A percentile compares a stretch with the other conserved stretches of the same genome.
These are phyloP conservation scores for Nannochloropsis granulata DNA, from an alignment of 108 stramenopile genomes.

Conservation along the genomic window DNA sequence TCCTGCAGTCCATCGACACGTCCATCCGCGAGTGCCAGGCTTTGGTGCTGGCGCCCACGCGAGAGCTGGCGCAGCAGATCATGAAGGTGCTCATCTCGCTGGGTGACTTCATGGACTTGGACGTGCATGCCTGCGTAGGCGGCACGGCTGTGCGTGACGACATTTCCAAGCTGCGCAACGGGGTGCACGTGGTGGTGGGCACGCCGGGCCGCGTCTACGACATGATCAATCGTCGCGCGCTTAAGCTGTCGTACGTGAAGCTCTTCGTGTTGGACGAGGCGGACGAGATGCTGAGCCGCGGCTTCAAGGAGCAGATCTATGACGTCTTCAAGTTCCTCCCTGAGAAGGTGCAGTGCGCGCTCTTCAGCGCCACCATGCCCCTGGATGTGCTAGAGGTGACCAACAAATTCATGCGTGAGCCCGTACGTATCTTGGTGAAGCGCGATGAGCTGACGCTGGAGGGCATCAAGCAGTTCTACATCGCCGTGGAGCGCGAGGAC, in stretches of 20 bases:
- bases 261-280: slow-evolving; percentile 99
- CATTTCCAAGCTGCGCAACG: slow-evolving; percentile 81
- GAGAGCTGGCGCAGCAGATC: slow-evolving; percentile 98
- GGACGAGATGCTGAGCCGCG: slow-evolving; percentile 99
- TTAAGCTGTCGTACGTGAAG: slow-evolving; percentile 68
- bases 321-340: slow-evolving; percentile 99
- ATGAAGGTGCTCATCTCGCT: slow-evolving; percentile 97
- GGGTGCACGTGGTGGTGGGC: slow-evolving; percentile 97
- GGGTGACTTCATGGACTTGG: slow-evolving; percentile 94
- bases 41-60: slow-evolving; percentile 93
- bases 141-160: slow-evolving; percentile 99
- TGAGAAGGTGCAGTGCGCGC: slow-evolving; percentile 88
- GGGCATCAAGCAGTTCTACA: slow-evolving; percentile 99
- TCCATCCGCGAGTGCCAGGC: slow-evolving; percentile 81
- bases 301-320: slow-evolving; percentile 99
- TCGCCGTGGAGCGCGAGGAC: slow-evolving; percentile 92
- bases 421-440: slow-evolving; percentile 98
- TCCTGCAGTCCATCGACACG: slow-evolving; percentile 85
- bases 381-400: slow-evolving; percentile 98
- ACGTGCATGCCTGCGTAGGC: slow-evolving; percentile 97
- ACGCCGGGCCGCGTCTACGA: slow-evolving; percentile 98
- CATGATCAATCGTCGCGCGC: slow-evolving; percentile 97
- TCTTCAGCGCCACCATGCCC: slow-evolving; percentile 99
- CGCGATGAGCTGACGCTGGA: slow-evolving; percentile 99
- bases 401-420: slow-evolving; percentile 96